Base-by-base conservation (phyloP, 2,329 filamentous ascomycete genomes). In the Metarhizium humberi region DNA sequence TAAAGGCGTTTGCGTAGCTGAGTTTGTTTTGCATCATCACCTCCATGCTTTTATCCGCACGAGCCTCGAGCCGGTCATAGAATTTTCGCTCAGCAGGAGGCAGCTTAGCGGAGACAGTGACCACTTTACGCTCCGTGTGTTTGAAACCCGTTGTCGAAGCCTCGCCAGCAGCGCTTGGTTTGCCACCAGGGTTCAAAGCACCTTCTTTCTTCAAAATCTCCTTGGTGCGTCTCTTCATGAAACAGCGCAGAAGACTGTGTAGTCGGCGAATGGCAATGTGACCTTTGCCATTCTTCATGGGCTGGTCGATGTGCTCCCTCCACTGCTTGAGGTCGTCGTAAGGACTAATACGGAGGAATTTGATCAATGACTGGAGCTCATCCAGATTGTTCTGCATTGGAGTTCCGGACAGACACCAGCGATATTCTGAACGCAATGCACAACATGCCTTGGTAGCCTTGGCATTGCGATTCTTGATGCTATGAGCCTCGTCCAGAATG, bases 201-300 rank as follows among this genome's bases (percentile, higher is more conserved):
- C 90, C 89, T 11, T 90, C 90, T 62, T 90, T 80, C 71, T 94
- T 96, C 58, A 99, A 75, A n/a, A 99, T 90, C 25, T 96, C 91
- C 71, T 99, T 99, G 8, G 92, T 97, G 46, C 94, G 85, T n/a
- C 94, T 86, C 75, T 97, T 96, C 94, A 99, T 99, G 73, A 96
- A 96, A 55, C 91, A 92, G 54, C 88, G 87, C 4, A 99, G 75
- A 58, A 95, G 84, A 55, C 87, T 84, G 62, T 96, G 91, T 36
- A 99, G 76, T 48, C 94, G 83, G 52, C 85, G 82, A 68, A 99
- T 95, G 16, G 94, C 92, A 56, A 97, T 80, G 54, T 92, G 88
- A 11, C 92, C 94, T 58, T 88, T 87, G 7, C 92, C 92, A 58
- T 88, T 90, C 74, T 92, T 95, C 80, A 99, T 83, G 0, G 94